Base-by-base conservation (phyloP, 2,329 filamentous ascomycete genomes). In the Graphilbum ipis-grandicollis region DNA sequence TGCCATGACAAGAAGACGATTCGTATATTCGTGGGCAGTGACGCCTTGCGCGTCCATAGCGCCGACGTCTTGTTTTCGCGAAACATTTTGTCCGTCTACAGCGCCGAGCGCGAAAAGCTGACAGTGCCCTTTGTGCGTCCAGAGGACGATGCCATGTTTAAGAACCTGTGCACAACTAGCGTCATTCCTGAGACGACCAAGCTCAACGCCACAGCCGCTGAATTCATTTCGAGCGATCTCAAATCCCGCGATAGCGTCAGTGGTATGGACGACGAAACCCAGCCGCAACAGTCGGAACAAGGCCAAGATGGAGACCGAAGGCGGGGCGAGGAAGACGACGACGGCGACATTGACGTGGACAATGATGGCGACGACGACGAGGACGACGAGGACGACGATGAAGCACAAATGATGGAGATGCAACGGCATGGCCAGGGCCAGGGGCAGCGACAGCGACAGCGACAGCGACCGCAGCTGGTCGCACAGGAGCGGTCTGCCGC, bases 31-130 rank as follows among this genome's bases (percentile, higher is more conserved):
- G 65, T 98, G 40, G 88, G 90, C 29, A 93, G 84, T 50, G 88
- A 96, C 55, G 71, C 83, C 13, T 64, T 98, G 39, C 73, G 86
- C 43, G 68, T 79, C 9, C 83, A 93, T 51, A 93, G 81, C 45
- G 88, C 84, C 19, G 90, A 96, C 52, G 68, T 98, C 10, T 60
- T 96, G 18, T 83, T 98, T 48, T 96, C 90, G 0, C 82, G 86
- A 45, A 93, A 93, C 50, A 79, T 79, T 44, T 73, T 98, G 63
- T 79, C 80, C 0, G 63, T 96, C 21, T 86, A 85, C 46, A 83
- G 92, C 47, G 80, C 84, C 50, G 83, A 93, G 40, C 71, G 79
- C 33, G 84, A 81, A 52, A 90, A 88, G 50, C 63, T 96, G 12
- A 85, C 82, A 14, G 78, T 98, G 25, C 90, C 90, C 2, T 79